These are phyloP conservation scores for Zopfia rhizophila DNA, from an alignment of 2,329 filamentous ascomycete genomes.

Conservation along the genomic window DNA sequence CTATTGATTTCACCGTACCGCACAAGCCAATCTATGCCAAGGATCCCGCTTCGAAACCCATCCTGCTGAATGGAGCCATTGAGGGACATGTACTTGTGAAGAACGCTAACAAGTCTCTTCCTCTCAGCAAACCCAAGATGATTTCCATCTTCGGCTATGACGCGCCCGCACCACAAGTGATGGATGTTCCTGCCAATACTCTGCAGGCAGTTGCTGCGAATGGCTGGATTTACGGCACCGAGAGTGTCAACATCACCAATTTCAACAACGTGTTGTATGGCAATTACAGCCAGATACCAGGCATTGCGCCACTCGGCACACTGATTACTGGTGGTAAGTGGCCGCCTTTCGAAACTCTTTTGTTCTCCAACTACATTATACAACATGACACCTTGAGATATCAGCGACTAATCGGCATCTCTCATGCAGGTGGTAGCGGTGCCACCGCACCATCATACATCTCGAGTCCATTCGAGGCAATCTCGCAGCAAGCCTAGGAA, in stretches of 20 bases:
- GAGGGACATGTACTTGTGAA: slow-evolving; percentile 74
- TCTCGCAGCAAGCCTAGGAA: slow-evolving; percentile 41
- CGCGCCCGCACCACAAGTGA: slow-evolving; percentile 47
- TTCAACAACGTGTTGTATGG: no score
- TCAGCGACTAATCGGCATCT: no score
- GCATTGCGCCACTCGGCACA: no score
- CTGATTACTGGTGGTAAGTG: no score
- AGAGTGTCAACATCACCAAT: no score
- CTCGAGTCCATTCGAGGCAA: slow-evolving; percentile 47
- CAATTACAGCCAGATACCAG: no score
- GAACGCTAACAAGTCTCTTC: slow-evolving; percentile 66
- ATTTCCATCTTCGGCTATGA: slow-evolving; percentile 73
- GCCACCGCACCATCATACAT: slow-evolving; percentile 3
- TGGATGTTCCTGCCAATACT: no score
- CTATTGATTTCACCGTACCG: slow-evolving; percentile 41
- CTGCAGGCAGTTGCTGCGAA: no score
- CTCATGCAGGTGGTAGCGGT: slow-evolving; percentile 10
- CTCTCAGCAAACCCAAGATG: slow-evolving; percentile 60
- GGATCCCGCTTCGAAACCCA: slow-evolving; percentile 59
- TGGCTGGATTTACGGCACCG: no score
- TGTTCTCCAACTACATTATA: no score
- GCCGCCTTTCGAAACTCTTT: no score
- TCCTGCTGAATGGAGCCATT: slow-evolving; percentile 67
- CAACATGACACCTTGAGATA: no score
- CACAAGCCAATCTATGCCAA: slow-evolving; percentile 67